Percentiles rank a stretch among this genome's conserved stretches.
These are phyloP conservation scores for Hydnomerulius pinastri DNA, from an alignment of 768 basidiomycete species.

Conservation along the genomic window DNA sequence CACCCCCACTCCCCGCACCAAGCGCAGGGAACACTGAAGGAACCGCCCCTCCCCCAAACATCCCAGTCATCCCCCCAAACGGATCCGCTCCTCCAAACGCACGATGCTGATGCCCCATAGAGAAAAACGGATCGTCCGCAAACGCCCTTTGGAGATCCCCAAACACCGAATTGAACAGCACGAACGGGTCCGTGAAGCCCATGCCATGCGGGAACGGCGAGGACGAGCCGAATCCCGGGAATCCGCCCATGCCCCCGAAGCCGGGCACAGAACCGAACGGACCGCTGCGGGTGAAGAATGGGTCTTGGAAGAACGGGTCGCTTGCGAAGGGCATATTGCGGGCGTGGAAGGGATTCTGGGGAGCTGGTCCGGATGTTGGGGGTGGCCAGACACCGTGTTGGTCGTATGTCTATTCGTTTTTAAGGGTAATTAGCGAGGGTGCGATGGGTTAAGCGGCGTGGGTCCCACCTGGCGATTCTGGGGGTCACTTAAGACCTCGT, in stretches of 20 bases:
- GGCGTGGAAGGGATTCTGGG: constrained; percentile 15
- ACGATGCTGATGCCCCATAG: too few species aligned
- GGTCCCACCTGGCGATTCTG: constrained; percentile 60
- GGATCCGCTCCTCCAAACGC: constrained; percentile 15
- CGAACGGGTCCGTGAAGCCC: constrained; percentile 75
- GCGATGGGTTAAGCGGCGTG: constrained; percentile 36
- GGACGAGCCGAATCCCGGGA: too few species aligned
- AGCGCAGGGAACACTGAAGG: constrained; percentile 8
- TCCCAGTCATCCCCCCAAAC: constrained; percentile 14
- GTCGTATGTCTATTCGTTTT: constrained; percentile 59
- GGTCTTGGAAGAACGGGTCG: constrained; percentile 17
- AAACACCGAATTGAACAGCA: constrained; percentile 73
- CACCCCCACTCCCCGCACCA: constrained; percentile 13
- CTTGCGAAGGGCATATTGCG: constrained; percentile 16
- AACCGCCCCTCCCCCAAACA: constrained; percentile 4
- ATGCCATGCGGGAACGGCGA: too few species aligned
- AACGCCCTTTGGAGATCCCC: constrained; percentile 45
- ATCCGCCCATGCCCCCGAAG: too few species aligned
- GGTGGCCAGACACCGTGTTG: constrained; percentile 76
- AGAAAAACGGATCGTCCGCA: constrained; percentile 38
- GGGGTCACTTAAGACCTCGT: constrained; percentile 69
- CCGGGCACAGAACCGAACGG: constrained; percentile 28
- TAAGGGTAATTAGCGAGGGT: background rate
- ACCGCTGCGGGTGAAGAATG: constrained; percentile 25
- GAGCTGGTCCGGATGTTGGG: constrained; percentile 38